Conservation (phyloP, 345 rosid species). For the Arabidopsis suecica region DNA sequence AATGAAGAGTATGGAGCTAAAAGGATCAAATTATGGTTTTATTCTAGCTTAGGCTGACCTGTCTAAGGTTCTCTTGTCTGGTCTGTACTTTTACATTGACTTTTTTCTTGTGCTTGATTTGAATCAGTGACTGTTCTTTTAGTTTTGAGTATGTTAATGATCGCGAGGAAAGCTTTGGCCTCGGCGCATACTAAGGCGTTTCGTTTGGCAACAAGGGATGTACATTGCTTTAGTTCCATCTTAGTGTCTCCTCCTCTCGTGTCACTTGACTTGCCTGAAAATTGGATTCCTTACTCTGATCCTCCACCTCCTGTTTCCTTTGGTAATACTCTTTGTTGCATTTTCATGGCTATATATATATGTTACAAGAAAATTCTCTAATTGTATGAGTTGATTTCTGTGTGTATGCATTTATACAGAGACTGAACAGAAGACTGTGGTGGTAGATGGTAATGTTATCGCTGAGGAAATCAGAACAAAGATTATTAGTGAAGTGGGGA, state of each 20-base stretch:
- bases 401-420: slow-evolving; percentile 47
- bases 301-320: slow-evolving; percentile 32
- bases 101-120: neutral
- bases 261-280: slow-evolving; percentile 76
- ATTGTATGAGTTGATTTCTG: slow-evolving; percentile 10
- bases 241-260: slow-evolving; percentile 76
- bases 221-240: slow-evolving; percentile 49
- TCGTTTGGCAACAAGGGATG: slow-evolving; percentile 38
- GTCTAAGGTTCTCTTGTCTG: slow-evolving; percentile 21
- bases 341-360: neutral
- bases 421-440: slow-evolving; percentile 48
- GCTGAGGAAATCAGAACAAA: slow-evolving; percentile 73
- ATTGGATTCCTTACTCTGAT: slow-evolving; percentile 52
- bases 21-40: slow-evolving; percentile 10
- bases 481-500: slow-evolving; percentile 62
- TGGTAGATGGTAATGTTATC: slow-evolving; percentile 80
- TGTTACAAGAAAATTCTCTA: slow-evolving; percentile 6
- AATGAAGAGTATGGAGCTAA: slow-evolving; percentile 12
- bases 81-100: neutral
- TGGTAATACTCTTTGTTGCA: slow-evolving; percentile 43
- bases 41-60: neutral
- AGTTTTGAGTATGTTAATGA: slow-evolving; percentile 32
- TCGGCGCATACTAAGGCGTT: slow-evolving; percentile 26
- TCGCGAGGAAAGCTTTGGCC: slow-evolving; percentile 45
- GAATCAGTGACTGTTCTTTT: slow-evolving; percentile 24